A percentile compares a stretch with the other conserved stretches of the same genome.
Evolutionary conservation across 768 basidiomycete genomes (phyloP).

Genomic region (Podaxis sp.): DNA sequence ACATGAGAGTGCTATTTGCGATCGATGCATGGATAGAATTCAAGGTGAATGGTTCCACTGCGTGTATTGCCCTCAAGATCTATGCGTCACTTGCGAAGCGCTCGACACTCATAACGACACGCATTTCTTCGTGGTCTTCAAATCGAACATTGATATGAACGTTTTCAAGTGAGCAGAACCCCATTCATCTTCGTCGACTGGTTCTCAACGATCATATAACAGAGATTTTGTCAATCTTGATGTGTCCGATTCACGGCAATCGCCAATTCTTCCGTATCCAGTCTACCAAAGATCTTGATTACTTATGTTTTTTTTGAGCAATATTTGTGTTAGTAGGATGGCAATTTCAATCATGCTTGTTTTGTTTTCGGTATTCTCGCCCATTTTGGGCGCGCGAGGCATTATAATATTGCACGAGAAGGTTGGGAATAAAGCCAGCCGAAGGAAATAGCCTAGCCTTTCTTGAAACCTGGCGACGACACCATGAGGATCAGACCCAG

Average conservation of each 20-base stretch:
- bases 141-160: constrained; percentile 82
- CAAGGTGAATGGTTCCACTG: constrained; percentile 91
- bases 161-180: constrained; percentile 54
- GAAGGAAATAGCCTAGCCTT: constrained; percentile 38
- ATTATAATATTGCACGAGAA: not conserved
- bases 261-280: constrained; percentile 62
- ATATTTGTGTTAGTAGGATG: not conserved
- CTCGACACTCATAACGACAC: constrained; percentile 80
- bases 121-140: constrained; percentile 88
- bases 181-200: not conserved
- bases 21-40: constrained; percentile 81
- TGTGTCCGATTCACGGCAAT: constrained; percentile 41
- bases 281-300: constrained; percentile 44
- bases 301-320: constrained; percentile 17
- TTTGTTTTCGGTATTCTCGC: not conserved
- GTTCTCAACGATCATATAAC: constrained; percentile 17
- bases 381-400: not conserved
- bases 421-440: not conserved
- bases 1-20: constrained; percentile 76
- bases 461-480: constrained; percentile 62
- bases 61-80: constrained; percentile 81
- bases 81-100: constrained; percentile 83
- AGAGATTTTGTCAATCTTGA: constrained; percentile 62
- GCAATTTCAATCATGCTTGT: not conserved
- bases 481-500: not conserved